Base-by-base conservation (phyloP, 2,329 filamentous ascomycete genomes). In the Stachybotrys chlorohalonatus region DNA sequence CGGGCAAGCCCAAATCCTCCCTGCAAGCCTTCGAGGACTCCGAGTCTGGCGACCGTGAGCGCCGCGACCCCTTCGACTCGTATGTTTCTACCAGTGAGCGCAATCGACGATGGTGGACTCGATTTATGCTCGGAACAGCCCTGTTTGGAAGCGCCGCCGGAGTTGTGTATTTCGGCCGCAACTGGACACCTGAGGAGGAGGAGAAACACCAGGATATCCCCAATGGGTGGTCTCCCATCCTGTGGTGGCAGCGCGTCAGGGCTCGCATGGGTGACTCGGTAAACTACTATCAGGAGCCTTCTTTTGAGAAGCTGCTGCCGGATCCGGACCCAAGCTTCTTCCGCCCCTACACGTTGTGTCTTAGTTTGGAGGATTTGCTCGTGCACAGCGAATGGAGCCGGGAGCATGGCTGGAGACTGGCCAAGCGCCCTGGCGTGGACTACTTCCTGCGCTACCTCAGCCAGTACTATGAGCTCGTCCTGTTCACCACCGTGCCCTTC, bases 371-470 rank as follows among this genome's bases (percentile, higher is more conserved):
- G 69, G 93, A 99, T 70, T 81, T 99, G 64, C 81, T 99, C 53
- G 84, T 99, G 32, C 93, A 96, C 74, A 95, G 89, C 66, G 90
- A 96, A 69, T 99, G 94, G 94, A 83, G 85, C 30, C 84, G 93
- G 55, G 90, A 97, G 69, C 88, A 96, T 67, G 94, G 94, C 56
- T 99, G 94, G 91, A 85, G 93, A 62, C 81, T 95, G 58, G 94
- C 94, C 31, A 99, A 99, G 77, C 84, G 94, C 52, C 94, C 94
- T 42, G 94, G 94, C 49, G 83, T 95, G 58, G 94, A 99, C 74
- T 99, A 99, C 76, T 99, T 99, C 76, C 76, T 99, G 59, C 89
- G 90, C 66, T 99, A 99, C 71, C 81, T 99, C 51, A 93, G 89
- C 73, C 92, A 96, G 71, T 97, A 99, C 79, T 99, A 96, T 68